These are phyloP conservation scores for Mitragyna speciosa DNA, from an alignment of 257 asterid genomes.

Conservation along the genomic window DNA sequence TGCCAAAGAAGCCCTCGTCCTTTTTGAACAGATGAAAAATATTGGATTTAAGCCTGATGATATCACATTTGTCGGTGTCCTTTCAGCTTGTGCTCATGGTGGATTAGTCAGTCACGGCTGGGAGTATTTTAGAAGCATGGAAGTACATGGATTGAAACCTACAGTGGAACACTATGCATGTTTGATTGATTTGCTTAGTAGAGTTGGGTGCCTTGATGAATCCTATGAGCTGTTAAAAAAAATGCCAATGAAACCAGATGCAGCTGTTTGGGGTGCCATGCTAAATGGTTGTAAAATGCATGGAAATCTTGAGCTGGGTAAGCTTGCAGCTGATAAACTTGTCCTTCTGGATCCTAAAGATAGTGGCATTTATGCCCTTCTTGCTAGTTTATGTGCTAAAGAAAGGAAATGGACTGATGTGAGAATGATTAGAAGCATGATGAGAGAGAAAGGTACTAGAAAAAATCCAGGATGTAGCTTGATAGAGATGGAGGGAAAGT, in stretches of 20 bases:
- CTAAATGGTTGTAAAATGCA: constrained; percentile 72
- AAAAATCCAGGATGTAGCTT: constrained; percentile 71
- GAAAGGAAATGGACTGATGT: constrained; percentile 69
- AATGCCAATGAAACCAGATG: constrained; percentile 74
- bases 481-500: constrained; percentile 62
- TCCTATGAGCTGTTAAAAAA: constrained; percentile 49
- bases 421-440: constrained; percentile 58
- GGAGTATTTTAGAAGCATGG: constrained; percentile 49
- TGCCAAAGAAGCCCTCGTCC: constrained; percentile 46
- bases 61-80: constrained; percentile 67
- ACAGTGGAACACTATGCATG: constrained; percentile 65
- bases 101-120: constrained; percentile 63
- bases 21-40: constrained; percentile 45
- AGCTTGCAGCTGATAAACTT: constrained; percentile 62
- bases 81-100: constrained; percentile 81
- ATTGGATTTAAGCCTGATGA: constrained; percentile 53
- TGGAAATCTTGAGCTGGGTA: constrained; percentile 64
- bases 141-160: constrained; percentile 38
- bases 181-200: constrained; percentile 65
- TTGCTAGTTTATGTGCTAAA: constrained; percentile 67
- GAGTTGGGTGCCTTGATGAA: constrained; percentile 61
- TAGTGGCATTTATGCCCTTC: constrained; percentile 69
- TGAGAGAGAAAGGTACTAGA: constrained; percentile 67
- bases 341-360: constrained; percentile 66
- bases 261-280: constrained; percentile 78